Evolutionary conservation across 2,329 filamentous ascomycete genomes (phyloP).

Genomic region (Tolypocladium album): DNA sequence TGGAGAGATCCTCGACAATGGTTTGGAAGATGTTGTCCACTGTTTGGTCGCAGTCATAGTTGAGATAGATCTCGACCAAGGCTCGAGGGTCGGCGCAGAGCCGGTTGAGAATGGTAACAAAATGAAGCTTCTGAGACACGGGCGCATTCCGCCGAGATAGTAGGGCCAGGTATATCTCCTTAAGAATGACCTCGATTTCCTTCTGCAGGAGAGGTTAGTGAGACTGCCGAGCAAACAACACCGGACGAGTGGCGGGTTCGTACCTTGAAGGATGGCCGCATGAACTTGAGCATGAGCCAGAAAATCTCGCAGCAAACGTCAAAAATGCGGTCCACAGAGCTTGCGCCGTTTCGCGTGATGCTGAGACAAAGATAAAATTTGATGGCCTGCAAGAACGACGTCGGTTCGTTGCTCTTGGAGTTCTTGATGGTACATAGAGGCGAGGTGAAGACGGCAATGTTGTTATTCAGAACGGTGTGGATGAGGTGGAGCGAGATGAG

Average conservation of each 20-base stretch:
- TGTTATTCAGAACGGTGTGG: slow-evolving; percentile 89
- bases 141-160: slow-evolving; percentile 81
- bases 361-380: slow-evolving; percentile 96
- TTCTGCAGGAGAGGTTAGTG: slow-evolving; percentile 44
- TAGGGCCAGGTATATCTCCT: slow-evolving; percentile 91
- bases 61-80: slow-evolving; percentile 89
- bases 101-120: slow-evolving; percentile 75
- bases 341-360: slow-evolving; percentile 89
- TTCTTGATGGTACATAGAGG: slow-evolving; percentile 87
- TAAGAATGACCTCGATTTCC: slow-evolving; percentile 95
- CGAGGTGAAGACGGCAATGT: slow-evolving; percentile 82
- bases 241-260: slow-evolving; percentile 9
- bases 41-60: slow-evolving; percentile 94
- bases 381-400: slow-evolving; percentile 84
- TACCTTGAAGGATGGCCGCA: slow-evolving; percentile 89
- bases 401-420: slow-evolving; percentile 78
- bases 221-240: not conserved
- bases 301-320: slow-evolving; percentile 96
- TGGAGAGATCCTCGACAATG: slow-evolving; percentile 87
- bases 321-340: slow-evolving; percentile 83
- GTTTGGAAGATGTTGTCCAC: slow-evolving; percentile 96
- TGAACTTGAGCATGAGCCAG: slow-evolving; percentile 90
- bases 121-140: slow-evolving; percentile 82
- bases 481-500: slow-evolving; percentile 91
- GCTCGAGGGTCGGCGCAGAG: slow-evolving; percentile 79